Evolutionary conservation across 2,329 filamentous ascomycete species (phyloP).

Genomic region (Alternaria infectoria): DNA sequence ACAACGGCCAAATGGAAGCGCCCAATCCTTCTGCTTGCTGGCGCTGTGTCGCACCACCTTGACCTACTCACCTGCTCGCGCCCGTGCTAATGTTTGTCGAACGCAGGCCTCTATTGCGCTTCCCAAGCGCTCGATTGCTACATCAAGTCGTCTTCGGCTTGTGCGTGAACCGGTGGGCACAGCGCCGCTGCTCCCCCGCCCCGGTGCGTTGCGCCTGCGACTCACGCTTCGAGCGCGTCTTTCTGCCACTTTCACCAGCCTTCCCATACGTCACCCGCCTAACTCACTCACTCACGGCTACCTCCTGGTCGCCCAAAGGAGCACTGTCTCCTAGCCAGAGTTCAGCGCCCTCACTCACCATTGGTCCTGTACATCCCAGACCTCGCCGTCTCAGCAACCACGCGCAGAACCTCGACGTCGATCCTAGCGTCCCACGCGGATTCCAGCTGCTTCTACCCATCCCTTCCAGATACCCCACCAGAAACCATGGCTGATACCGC

Average conservation of each 20-base stretch:
- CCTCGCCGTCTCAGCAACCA: not conserved
- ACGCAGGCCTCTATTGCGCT: slow-evolving; percentile 31
- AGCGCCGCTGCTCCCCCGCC: slow-evolving; percentile 26
- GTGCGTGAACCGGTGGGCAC: slow-evolving; percentile 35
- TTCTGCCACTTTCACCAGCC: slow-evolving; percentile 8
- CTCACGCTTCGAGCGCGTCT: slow-evolving; percentile 30
- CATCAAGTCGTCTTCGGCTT: slow-evolving; percentile 21
- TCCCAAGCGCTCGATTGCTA: slow-evolving; percentile 37
- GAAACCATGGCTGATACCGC: slow-evolving; percentile 46
- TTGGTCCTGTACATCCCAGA: not conserved
- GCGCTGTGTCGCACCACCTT: slow-evolving; percentile 34
- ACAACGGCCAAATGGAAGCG: slow-evolving; percentile 37
- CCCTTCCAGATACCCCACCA: not conserved
- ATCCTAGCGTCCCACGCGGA: not conserved
- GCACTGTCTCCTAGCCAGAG: not conserved
- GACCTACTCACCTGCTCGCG: slow-evolving; percentile 31
- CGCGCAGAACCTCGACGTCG: slow-evolving; percentile 1
- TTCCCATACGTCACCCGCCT: slow-evolving; percentile 18
- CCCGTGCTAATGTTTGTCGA: slow-evolving; percentile 48
- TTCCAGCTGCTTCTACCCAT: not conserved
- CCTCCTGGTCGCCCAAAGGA: not conserved
- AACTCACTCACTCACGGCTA: not conserved
- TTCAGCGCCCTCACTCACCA: not conserved
- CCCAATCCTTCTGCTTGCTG: slow-evolving; percentile 31
- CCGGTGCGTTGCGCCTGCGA: slow-evolving; percentile 31